Evolutionary conservation across 257 asterid genomes (phyloP).

Genomic region (Fraxinus quadrangulata): DNA sequence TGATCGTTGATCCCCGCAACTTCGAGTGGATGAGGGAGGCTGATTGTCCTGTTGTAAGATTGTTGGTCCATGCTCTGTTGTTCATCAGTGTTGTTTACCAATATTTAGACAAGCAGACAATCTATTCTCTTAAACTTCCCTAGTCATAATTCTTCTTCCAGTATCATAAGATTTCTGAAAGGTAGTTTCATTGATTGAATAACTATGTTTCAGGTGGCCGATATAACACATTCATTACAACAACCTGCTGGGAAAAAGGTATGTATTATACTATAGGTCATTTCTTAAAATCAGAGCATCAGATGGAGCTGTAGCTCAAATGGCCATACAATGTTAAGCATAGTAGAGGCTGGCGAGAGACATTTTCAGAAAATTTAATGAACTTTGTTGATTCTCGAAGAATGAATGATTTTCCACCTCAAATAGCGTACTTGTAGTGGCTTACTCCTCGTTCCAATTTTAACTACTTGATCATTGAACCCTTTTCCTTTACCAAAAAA

Average conservation of each 20-base stretch:
- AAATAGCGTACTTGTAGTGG: not conserved
- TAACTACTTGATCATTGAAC: not conserved
- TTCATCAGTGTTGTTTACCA: constrained; percentile 9
- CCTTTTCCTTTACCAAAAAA: not conserved
- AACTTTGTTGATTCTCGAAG: not conserved
- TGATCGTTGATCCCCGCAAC: constrained; percentile 97
- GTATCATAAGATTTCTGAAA: constrained; percentile 20
- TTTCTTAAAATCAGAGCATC: not conserved
- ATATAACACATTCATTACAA: constrained; percentile 91
- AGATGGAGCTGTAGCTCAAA: not conserved
- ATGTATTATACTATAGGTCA: not conserved
- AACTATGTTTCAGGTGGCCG: constrained; percentile 70
- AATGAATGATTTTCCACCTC: constrained; percentile 9
- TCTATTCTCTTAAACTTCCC: constrained; percentile 9
- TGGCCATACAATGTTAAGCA: not conserved
- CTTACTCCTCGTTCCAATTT: not conserved
- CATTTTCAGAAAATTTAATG: not conserved
- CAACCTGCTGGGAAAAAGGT: constrained; percentile 99
- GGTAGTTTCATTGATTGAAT: constrained; percentile 20
- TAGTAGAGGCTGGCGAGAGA: not conserved
- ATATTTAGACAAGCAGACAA: constrained; percentile 15
- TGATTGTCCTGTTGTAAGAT: constrained; percentile 85
- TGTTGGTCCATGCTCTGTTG: constrained; percentile 16
- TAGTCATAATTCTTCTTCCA: constrained; percentile 12
- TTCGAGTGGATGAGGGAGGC: constrained; percentile 97